phyloP scores from a whole-genome alignment of 2,329 filamentous ascomycete species.

The Beauveria medogensis region DNA sequence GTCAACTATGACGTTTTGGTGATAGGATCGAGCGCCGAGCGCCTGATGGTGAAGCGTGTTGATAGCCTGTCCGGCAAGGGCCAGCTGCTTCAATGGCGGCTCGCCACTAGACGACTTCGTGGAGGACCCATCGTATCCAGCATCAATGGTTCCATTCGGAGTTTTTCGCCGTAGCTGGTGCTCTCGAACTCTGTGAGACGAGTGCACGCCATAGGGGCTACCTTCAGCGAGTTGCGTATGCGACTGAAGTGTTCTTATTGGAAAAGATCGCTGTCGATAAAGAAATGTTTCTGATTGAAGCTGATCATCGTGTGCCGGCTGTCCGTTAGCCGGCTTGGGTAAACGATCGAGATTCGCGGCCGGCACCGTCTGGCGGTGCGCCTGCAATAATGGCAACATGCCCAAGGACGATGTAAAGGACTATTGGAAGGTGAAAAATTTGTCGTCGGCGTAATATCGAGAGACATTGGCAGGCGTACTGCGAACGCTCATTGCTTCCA shows the following conservation, averaged over 20 bases:
- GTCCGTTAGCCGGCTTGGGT: slow-evolving; percentile 14
- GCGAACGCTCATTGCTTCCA: slow-evolving; percentile 10
- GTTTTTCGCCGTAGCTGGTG: slow-evolving; percentile 86
- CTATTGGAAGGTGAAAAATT: slow-evolving; percentile 4
- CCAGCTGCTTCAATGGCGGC: slow-evolving; percentile 74
- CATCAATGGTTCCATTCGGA: slow-evolving; percentile 84
- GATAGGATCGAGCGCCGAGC: neutral
- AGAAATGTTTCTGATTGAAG: slow-evolving; percentile 21
- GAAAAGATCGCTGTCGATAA: slow-evolving; percentile 17
- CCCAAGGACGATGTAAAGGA: slow-evolving; percentile 18
- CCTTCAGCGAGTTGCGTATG: neutral
- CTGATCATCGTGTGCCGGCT: slow-evolving; percentile 16
- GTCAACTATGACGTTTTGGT: neutral
- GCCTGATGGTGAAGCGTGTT: neutral
- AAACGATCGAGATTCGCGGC: slow-evolving; percentile 30
- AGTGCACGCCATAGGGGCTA: slow-evolving; percentile 13
- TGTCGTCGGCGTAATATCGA: neutral
- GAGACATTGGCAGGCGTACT: slow-evolving; percentile 13
- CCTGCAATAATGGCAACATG: slow-evolving; percentile 46
- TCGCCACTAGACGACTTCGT: slow-evolving; percentile 64
- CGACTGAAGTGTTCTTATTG: slow-evolving; percentile 13
- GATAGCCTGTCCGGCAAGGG: slow-evolving; percentile 48
- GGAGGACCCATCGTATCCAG: slow-evolving; percentile 80
- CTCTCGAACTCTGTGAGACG: slow-evolving; percentile 39
- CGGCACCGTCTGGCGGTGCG: slow-evolving; percentile 43